Evolutionary conservation across 169 alveolate genomes (phyloP).

Genomic region (Plasmodium gaboni): DNA sequence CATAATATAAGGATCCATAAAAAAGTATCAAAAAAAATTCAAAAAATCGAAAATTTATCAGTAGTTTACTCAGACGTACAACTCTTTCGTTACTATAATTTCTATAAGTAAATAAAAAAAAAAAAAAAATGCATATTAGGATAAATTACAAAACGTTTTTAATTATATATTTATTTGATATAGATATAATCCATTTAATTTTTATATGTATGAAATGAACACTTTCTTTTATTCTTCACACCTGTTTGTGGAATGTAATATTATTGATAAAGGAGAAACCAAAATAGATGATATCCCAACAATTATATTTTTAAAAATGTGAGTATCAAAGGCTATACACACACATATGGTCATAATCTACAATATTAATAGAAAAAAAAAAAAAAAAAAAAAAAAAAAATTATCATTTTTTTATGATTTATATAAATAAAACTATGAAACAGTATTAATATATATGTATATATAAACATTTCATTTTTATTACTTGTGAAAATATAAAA

Average conservation of each 20-base stretch:
- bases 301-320: constrained; percentile 74
- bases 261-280: constrained; percentile 65
- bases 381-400: background rate
- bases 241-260: constrained; percentile 68
- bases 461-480: background rate
- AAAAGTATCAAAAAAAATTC: constrained; percentile 75
- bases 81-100: constrained; percentile 72
- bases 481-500: constrained; percentile 71
- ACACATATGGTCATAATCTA: constrained; percentile 75
- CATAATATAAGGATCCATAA: constrained; percentile 72
- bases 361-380: background rate
- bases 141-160: constrained; percentile 1
- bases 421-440: background rate
- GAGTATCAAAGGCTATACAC: constrained; percentile 73
- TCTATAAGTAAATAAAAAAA: constrained; percentile 25
- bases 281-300: constrained; percentile 73
- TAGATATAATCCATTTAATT: background rate
- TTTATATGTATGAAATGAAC: background rate
- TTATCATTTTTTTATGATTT: background rate
- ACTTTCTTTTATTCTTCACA: constrained; percentile 4
- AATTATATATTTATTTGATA: background rate
- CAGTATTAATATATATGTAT: background rate
- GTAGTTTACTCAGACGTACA: constrained; percentile 62
- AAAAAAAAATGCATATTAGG: background rate
- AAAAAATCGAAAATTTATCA: constrained; percentile 71